These are phyloP conservation scores for Artemisia annua DNA, from an alignment of 129 eudicot genomes.

Conservation along the genomic window DNA sequence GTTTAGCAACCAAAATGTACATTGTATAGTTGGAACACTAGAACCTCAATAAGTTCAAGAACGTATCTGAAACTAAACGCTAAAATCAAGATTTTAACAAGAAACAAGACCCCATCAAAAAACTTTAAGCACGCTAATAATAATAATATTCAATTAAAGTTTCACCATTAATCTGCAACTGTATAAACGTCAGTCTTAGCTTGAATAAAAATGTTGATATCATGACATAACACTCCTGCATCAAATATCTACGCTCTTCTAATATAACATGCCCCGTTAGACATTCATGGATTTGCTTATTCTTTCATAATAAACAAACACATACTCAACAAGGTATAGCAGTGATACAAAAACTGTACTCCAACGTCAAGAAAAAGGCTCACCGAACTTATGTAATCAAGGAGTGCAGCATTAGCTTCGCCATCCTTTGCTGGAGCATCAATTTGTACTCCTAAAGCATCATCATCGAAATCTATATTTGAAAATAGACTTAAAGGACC, in stretches of 20 bases:
- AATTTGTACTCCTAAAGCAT: constrained; percentile 87
- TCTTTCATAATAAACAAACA: constrained; percentile 6
- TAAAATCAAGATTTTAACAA: neutral
- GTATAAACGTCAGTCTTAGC: no score
- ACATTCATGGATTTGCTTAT: constrained; percentile 8
- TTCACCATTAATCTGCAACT: no score
- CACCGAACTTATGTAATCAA: constrained; percentile 86
- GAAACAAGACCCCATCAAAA: neutral
- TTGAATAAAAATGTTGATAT: no score
- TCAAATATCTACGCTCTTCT: neutral
- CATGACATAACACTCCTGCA: neutral
- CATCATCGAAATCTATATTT: constrained; percentile 63
- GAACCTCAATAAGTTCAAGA: neutral
- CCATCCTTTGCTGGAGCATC: constrained; percentile 98
- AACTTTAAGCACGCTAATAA: neutral
- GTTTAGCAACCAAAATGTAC: no score
- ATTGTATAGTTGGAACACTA: neutral
- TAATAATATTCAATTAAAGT: no score
- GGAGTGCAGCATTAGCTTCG: constrained; percentile 95
- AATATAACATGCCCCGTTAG: neutral
- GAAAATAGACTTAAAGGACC: neutral
- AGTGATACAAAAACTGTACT: constrained; percentile 4
- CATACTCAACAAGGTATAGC: neutral
- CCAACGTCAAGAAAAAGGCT: constrained; percentile 13
- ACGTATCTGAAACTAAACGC: no score